Conservation (phyloP, 345 rosid genomes). For the Lumnitzera littorea region DNA sequence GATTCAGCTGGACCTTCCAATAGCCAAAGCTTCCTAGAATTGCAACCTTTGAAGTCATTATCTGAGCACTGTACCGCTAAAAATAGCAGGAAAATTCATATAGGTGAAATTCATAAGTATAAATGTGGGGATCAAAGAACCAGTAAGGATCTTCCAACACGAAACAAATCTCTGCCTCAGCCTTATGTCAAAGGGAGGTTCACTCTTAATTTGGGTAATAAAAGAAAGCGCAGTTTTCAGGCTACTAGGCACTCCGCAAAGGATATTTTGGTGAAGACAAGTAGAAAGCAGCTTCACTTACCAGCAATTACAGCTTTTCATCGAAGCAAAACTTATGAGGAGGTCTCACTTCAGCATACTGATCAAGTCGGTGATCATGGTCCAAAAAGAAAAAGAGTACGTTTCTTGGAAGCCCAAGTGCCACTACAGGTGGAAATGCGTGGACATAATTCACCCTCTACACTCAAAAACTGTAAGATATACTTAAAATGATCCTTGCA, state of each 20-base stretch:
- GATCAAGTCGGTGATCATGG: conserved; percentile 2
- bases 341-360: conserved; percentile 10
- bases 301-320: conserved; percentile 15
- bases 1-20: conserved; percentile 2
- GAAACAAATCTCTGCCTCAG: conserved; percentile 13
- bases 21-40: no score
- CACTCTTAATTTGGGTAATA: conserved; percentile 22
- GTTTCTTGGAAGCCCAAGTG: conserved; percentile 27
- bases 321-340: conserved; percentile 11
- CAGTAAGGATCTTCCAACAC: conserved; percentile 17
- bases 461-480: conserved; percentile 19
- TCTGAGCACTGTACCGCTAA: no score
- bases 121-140: background rate
- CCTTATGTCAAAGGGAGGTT: conserved; percentile 17
- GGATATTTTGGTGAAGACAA: conserved; percentile 9
- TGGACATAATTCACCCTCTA: conserved; percentile 10
- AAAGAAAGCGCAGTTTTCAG: conserved; percentile 16
- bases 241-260: conserved; percentile 18
- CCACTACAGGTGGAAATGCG: conserved; percentile 17
- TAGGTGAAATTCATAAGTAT: no score
- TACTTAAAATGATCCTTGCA: no score
- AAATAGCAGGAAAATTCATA: no score
- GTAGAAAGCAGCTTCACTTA: conserved; percentile 12
- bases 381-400: conserved; percentile 30
- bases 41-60: no score